Percentiles rank a stretch among this genome's conserved stretches.
Evolutionary conservation across 2,329 filamentous ascomycete genomes (phyloP).

Genomic region (Phaeosphaeria sp.): DNA sequence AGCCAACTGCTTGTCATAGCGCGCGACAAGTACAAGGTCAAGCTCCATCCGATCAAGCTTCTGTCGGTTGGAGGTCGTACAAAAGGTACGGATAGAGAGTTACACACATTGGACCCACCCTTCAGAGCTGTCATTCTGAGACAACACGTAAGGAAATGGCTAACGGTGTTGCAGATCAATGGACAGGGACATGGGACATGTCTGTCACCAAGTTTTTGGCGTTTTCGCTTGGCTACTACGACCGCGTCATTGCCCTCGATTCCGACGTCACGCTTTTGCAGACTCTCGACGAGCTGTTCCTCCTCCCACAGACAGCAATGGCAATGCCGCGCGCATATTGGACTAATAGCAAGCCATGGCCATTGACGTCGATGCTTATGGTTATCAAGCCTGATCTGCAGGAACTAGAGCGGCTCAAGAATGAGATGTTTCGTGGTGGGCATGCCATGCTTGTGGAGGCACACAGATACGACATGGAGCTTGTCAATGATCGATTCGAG

Average conservation of each 20-base stretch:
- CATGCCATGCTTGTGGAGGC: constrained; percentile 34
- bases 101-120: constrained; percentile 11
- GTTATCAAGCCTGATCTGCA: constrained; percentile 64
- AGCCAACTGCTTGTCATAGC: constrained; percentile 59
- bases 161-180: constrained; percentile 37
- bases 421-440: constrained; percentile 35
- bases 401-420: constrained; percentile 55
- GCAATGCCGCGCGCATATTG: constrained; percentile 78
- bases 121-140: constrained; percentile 10
- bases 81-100: constrained; percentile 30
- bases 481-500: constrained; percentile 68
- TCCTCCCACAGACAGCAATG: constrained; percentile 65
- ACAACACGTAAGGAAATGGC: constrained; percentile 12
- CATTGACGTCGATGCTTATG: constrained; percentile 67
- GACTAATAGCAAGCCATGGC: constrained; percentile 61
- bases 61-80: constrained; percentile 44
- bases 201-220: constrained; percentile 72
- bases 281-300: constrained; percentile 73
- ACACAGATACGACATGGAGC: constrained; percentile 69
- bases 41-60: constrained; percentile 56
- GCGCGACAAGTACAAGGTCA: constrained; percentile 57
- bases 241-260: constrained; percentile 64
- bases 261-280: constrained; percentile 69
- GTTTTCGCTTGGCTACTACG: constrained; percentile 71
- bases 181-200: constrained; percentile 63